Evolutionary conservation across 306 rosid species (phyloP).

Genomic region (Malus sieversii): DNA sequence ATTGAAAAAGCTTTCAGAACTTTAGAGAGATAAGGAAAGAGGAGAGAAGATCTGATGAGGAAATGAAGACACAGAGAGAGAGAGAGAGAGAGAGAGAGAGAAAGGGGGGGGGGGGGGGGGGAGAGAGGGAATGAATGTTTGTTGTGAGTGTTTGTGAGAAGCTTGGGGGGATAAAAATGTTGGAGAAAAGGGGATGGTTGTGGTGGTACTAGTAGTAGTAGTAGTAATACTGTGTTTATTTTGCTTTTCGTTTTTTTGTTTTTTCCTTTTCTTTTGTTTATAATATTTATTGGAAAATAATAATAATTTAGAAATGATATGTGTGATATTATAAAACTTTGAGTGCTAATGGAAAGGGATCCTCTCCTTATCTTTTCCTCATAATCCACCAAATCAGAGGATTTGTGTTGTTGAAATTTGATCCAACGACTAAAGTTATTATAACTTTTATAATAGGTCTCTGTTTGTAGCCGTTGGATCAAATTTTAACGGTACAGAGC

Average conservation of each 20-base stretch:
- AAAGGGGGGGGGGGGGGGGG: neutral
- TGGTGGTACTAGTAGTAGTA: neutral
- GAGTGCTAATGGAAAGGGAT: neutral
- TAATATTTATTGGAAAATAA: neutral
- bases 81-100: neutral
- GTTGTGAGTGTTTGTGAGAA: neutral
- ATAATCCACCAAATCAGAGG: no score
- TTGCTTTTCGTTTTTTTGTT: neutral
- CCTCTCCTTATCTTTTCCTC: rapidly evolving
- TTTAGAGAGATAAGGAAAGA: neutral
- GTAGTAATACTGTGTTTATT: neutral
- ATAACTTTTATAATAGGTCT: no score
- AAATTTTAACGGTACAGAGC: rapidly evolving
- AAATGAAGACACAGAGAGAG: neutral
- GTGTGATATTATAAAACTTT: neutral
- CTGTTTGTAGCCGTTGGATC: no score
- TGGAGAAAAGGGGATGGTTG: neutral
- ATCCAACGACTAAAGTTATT: no score
- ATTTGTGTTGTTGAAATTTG: no score
- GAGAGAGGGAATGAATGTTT: neutral
- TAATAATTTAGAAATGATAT: neutral
- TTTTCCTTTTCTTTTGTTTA: neutral
- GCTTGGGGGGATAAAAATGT: neutral
- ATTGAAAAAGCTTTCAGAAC: constrained; percentile 1
- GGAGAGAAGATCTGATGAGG: neutral